Evolutionary conservation across 164 flowering plant species (phyloP), one percentile per base, ranked within the genome.

Genomic region (Vitis riparia): DNA sequence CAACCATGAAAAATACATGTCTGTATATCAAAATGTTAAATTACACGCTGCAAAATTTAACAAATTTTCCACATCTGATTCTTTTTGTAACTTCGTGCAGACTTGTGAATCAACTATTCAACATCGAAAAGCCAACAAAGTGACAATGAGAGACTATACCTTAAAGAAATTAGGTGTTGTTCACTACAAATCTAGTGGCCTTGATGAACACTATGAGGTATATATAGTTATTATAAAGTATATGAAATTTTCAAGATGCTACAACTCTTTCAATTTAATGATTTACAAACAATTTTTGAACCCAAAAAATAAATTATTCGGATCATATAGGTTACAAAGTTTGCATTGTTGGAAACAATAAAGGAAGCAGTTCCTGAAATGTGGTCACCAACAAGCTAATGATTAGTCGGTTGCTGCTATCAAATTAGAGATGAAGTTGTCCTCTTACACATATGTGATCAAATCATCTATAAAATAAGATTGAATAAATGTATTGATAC

Each of bases 51-150:
- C 44, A 32, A 32, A 8, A 2, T 32, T 32, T 32, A 2, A 0
- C 44, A 4, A 32, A 32, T 32, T 32, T 32, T 32, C 44, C 44
- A 32, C 2, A 4, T 32, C 0, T 32, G 5, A 32, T 32, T 32
- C 44, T 32, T 44, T 59, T 10, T 29, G 44, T 52, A 17, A 4
- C 15, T 17, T 30, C 75, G 44, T 63, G 74, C 75, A 93, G 97
- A 87, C 92, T 0, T 91, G 97, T 79, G 97, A 93, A 77, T 82
- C 91, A 3, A 95, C 97, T 0, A 87, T 84, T 47, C 94, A 93
- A 64, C 92, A 90, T n/a, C 69, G 92, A 53, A 91, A 89, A 81
- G 83, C 84, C 7, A 97, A 95, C 0, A 90, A 81, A 75, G 90
- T 77, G 0, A 82, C 87, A 1, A 88, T 86, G 56, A 83, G 78